Percentiles rank a stretch among this genome's conserved stretches.
phyloP scores from a whole-genome alignment of 2,329 filamentous ascomycete genomes.

The Blastomyces silverae region DNA sequence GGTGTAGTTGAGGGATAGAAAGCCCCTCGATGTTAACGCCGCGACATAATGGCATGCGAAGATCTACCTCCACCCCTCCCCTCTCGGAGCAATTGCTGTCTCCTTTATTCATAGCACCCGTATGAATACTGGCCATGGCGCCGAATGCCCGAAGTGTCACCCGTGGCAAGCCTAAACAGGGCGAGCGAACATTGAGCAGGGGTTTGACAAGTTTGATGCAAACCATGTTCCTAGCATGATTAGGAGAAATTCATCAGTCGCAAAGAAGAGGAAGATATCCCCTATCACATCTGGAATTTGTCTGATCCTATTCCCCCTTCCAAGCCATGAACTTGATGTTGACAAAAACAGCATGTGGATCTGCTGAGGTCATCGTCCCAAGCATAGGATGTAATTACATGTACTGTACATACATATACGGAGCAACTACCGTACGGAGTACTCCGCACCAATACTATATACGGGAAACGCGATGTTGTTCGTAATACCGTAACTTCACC shows the following conservation, averaged over 20 bases:
- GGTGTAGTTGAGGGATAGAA: constrained; percentile 15
- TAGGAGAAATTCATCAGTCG: neutral
- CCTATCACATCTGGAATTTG: neutral
- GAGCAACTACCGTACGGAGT: no score
- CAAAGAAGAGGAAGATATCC: neutral
- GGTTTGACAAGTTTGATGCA: neutral
- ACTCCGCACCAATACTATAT: no score
- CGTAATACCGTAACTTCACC: no score
- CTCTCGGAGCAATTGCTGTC: neutral
- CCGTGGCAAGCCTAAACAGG: neutral
- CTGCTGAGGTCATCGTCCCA: neutral
- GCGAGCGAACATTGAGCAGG: neutral
- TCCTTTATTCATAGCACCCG: neutral
- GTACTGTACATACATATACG: no score
- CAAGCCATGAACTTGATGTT: neutral
- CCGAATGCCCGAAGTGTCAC: neutral
- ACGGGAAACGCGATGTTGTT: no score
- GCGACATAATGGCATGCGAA: constrained; percentile 14
- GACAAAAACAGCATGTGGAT: neutral
- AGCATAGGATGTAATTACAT: no score
- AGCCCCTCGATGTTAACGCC: constrained; percentile 15
- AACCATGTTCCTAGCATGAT: neutral
- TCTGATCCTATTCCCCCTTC: neutral
- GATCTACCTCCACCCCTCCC: neutral
- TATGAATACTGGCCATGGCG: neutral